Conservation (phyloP, 208 protist species). For the Trypanosoma brucei region DNA sequence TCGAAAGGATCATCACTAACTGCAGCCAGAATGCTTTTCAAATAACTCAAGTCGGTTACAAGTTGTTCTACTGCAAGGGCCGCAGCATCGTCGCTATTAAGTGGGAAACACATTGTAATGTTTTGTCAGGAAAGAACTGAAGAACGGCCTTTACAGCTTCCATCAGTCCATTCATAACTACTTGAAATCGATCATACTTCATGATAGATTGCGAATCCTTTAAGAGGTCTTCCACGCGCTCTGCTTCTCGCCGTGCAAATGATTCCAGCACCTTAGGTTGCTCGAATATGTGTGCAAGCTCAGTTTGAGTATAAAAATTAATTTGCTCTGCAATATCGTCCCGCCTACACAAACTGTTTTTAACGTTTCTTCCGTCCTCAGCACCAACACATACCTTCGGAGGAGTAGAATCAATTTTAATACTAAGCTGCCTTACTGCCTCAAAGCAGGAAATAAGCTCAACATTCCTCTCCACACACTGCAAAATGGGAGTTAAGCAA, state of each 20-base stretch:
- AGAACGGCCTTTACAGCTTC: slow-evolving; percentile 28
- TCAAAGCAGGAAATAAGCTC: slow-evolving; percentile 38
- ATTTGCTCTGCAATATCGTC: slow-evolving; percentile 13
- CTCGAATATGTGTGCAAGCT: slow-evolving; percentile 18
- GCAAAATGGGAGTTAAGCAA: slow-evolving; percentile 18
- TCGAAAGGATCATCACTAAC: slow-evolving; percentile 70
- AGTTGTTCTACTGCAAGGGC: slow-evolving; percentile 56
- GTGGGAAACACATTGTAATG: slow-evolving; percentile 35
- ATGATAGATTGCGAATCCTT: slow-evolving; percentile 5
- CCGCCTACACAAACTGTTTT: background rate
- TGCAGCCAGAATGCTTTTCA: slow-evolving; percentile 65
- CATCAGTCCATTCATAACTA: slow-evolving; percentile 15
- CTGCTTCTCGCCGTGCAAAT: slow-evolving; percentile 12
- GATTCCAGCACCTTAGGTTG: background rate
- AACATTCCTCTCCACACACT: slow-evolving; percentile 16
- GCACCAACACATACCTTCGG: background rate
- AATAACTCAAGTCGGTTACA: slow-evolving; percentile 57
- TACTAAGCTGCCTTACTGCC: slow-evolving; percentile 33
- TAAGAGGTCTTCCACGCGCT: slow-evolving; percentile 2
- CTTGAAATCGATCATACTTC: slow-evolving; percentile 17
- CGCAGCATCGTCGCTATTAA: slow-evolving; percentile 8
- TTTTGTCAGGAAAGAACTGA: slow-evolving; percentile 48
- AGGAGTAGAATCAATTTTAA: slow-evolving; percentile 6
- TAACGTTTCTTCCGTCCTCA: slow-evolving; percentile 9
- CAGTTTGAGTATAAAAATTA: slow-evolving; percentile 11